These are phyloP conservation scores for Daldinia vernicosa DNA, from an alignment of 495 filamentous ascomycete genomes.

Conservation along the genomic window DNA sequence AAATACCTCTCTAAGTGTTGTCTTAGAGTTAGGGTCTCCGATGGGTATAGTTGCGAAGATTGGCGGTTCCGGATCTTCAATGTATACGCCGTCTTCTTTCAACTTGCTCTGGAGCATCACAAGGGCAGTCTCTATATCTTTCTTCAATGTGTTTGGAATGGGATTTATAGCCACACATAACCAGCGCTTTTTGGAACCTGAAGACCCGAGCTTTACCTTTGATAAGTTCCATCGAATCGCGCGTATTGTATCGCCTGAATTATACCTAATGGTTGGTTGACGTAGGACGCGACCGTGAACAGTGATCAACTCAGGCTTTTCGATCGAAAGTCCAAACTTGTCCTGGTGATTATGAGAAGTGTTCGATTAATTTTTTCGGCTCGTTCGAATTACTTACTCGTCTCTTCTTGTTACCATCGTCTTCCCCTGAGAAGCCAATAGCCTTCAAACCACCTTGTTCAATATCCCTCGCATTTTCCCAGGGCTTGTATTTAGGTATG, in stretches of 20 bases:
- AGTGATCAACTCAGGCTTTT: background rate
- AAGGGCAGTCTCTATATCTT: background rate
- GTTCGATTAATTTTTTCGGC: background rate
- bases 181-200: background rate
- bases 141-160: background rate
- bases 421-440: background rate
- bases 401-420: background rate
- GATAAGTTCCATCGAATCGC: background rate
- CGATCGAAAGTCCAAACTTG: background rate
- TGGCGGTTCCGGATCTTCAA: background rate
- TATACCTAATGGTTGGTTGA: background rate
- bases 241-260: background rate
- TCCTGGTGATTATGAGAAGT: background rate
- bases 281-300: background rate
- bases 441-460: background rate
- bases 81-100: background rate
- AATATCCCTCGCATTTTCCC: conserved; percentile 68
- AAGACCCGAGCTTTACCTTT: background rate
- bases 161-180: background rate
- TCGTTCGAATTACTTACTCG: background rate
- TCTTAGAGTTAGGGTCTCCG: too few species aligned
- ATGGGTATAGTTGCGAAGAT: too few species aligned
- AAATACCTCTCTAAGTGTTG: background rate
- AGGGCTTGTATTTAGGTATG: conserved; percentile 47
- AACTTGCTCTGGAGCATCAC: background rate